phyloP scores from a whole-genome alignment of 495 filamentous ascomycete genomes.

The Xylaria sp. region DNA sequence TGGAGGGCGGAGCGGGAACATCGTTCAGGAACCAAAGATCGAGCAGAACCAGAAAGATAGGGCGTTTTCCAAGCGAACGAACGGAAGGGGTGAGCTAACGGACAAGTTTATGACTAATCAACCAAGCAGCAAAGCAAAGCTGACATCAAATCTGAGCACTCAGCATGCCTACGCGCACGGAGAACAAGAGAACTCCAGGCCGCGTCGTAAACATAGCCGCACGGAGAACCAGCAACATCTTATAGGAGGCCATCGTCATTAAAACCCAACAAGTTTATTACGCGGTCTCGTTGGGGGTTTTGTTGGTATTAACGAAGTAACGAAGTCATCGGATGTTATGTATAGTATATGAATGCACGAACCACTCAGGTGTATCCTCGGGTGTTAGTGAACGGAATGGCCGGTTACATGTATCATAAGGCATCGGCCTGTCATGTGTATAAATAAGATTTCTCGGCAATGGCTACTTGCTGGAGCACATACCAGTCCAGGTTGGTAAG shows the following conservation, averaged over 20 bases:
- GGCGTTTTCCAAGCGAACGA: not conserved
- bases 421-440: constrained; percentile 11
- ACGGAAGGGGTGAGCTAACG: constrained; percentile 9
- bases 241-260: constrained; percentile 4
- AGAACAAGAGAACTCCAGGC: constrained; percentile 18
- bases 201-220: constrained; percentile 14
- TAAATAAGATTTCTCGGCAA: constrained; percentile 22
- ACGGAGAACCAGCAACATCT: constrained; percentile 20
- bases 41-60: constrained; percentile 17
- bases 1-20: constrained; percentile 11
- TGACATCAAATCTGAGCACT: not conserved
- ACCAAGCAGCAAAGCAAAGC: constrained; percentile 4
- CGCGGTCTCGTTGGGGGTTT: not conserved
- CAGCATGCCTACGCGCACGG: constrained; percentile 1
- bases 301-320: constrained; percentile 7
- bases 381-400: constrained; percentile 9
- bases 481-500: constrained; percentile 2
- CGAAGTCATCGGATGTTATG: constrained; percentile 14
- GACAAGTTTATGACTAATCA: constrained; percentile 3
- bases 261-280: not conserved
- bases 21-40: not conserved
- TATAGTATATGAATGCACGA: constrained; percentile 24
- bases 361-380: not conserved
- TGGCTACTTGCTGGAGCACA: constrained; percentile 23
- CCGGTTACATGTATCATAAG: constrained; percentile 13